Evolutionary conservation across 305 asterid species (phyloP).

Genomic region (Nicotiana rustica): DNA sequence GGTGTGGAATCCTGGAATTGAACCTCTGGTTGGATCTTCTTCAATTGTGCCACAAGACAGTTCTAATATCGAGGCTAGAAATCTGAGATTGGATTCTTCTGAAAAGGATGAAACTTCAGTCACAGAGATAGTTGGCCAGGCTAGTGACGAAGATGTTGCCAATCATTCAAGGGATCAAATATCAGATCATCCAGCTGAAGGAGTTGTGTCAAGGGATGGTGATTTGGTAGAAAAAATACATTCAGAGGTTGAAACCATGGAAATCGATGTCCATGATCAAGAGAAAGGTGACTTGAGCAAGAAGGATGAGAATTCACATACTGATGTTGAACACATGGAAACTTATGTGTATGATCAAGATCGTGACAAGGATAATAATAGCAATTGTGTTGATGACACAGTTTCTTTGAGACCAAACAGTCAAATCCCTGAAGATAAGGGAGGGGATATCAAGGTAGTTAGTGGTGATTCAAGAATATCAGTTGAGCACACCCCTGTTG

Average conservation of each 20-base stretch:
- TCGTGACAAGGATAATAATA: constrained; percentile 35
- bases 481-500: constrained; percentile 11
- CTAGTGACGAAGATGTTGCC: constrained; percentile 36
- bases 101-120: constrained; percentile 37
- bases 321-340: constrained; percentile 29
- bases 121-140: constrained; percentile 28
- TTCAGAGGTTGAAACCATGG: constrained; percentile 27
- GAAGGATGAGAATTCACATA: constrained; percentile 44
- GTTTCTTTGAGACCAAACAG: constrained; percentile 10
- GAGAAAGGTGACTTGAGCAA: constrained; percentile 23
- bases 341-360: constrained; percentile 36
- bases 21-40: constrained; percentile 37
- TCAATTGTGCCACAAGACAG: not conserved
- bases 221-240: constrained; percentile 39
- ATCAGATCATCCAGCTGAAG: constrained; percentile 42
- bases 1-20: constrained; percentile 54
- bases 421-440: constrained; percentile 26
- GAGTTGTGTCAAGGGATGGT: constrained; percentile 41
- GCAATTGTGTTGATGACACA: constrained; percentile 12
- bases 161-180: constrained; percentile 31
- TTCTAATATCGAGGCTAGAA: not conserved
- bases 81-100: constrained; percentile 25
- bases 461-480: constrained; percentile 28
- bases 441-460: not conserved
- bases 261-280: constrained; percentile 30